Evolutionary conservation across 495 filamentous ascomycete genomes (phyloP), one percentile per base, ranked within the genome.

Genomic region (Aspergillus affinis): DNA sequence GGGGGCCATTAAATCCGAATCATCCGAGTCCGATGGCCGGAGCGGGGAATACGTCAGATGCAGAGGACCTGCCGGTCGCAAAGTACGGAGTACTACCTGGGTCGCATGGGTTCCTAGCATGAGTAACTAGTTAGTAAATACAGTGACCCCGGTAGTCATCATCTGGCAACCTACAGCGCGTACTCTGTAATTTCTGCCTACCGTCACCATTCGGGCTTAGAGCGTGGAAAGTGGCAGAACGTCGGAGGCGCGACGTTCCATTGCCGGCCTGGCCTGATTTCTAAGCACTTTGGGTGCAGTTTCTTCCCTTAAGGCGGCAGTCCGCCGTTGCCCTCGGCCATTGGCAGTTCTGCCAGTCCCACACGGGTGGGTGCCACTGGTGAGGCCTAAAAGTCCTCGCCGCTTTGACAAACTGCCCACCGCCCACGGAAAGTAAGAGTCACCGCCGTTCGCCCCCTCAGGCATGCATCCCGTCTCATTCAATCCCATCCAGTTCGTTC

Each of bases 261-360:
- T 15, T 20, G 19, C 47, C 50, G 55, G 36, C 48, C 65, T 29
- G 51, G 54, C 54, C 62, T 62, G 65, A 67, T 67, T 67, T 67
- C 61, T 67, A 67, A 67, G 65, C 65, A 60, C 27, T 10, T 18
- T 6, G 23, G 6, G 48, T 19, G 36, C 30, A 26, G 52, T 59
- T 59, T 41, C 45, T 20, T 13, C 0, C 3, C 19, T 51, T 52
- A 56, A 50, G 55, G 36, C 59, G 32, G 56, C 56, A 20, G 9
- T 18, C 15, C 8, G 0, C 6, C 12, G 32, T 1, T 27, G 8
- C 29, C 23, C 3, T 8, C 46, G 41, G 6, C 52, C 4, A 58
- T 48, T 65, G 59, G 62, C 5, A 7, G 6, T 20, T 15, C 48
- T 6, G 48, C 46, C 15, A 3, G n/a, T 10, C 46, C 30, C 30